Evolutionary conservation across 139 green algal species (phyloP).

Genomic region (Chlamydomonas sp.): DNA sequence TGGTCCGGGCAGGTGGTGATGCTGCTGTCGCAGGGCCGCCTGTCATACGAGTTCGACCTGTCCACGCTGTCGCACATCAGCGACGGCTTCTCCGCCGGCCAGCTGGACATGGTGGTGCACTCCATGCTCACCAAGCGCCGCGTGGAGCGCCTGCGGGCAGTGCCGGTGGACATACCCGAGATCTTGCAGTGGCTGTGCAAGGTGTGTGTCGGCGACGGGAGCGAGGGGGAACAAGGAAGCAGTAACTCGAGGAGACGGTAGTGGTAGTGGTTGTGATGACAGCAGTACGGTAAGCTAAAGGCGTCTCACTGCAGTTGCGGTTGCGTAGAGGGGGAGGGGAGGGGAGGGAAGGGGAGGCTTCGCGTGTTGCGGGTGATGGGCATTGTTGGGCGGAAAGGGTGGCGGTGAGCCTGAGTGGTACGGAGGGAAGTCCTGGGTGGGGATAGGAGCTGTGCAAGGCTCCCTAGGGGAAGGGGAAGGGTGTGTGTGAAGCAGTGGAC

Average conservation of each 20-base stretch:
- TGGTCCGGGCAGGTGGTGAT: too few relatives aligned
- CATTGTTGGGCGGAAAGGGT: too few relatives aligned
- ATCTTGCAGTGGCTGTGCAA: conserved; percentile 75
- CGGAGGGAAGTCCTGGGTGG: too few relatives aligned
- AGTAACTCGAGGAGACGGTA: background rate
- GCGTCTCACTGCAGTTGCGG: background rate
- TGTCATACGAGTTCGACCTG: conserved; percentile 79
- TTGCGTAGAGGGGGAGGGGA: background rate
- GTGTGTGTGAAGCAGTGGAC: too few relatives aligned
- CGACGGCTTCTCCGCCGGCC: conserved; percentile 54
- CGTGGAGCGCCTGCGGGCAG: conserved; percentile 54
- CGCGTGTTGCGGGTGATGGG: too few relatives aligned
- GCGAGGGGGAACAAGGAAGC: background rate
- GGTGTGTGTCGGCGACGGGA: conserved; percentile 35
- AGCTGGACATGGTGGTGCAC: conserved; percentile 60
- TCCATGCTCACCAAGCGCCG: conserved; percentile 66
- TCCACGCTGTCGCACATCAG: conserved; percentile 79
- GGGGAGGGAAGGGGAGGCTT: too few relatives aligned
- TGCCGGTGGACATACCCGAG: conserved; percentile 60
- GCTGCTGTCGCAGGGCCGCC: conserved; percentile 19
- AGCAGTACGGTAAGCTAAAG: background rate
- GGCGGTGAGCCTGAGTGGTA: too few relatives aligned
- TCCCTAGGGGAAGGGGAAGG: too few relatives aligned
- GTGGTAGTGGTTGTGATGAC: background rate
- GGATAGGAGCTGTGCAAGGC: too few relatives aligned